These are phyloP conservation scores for Barnettozyma californica DNA, from an alignment of 805 yeast genomes.

Conservation along the genomic window DNA sequence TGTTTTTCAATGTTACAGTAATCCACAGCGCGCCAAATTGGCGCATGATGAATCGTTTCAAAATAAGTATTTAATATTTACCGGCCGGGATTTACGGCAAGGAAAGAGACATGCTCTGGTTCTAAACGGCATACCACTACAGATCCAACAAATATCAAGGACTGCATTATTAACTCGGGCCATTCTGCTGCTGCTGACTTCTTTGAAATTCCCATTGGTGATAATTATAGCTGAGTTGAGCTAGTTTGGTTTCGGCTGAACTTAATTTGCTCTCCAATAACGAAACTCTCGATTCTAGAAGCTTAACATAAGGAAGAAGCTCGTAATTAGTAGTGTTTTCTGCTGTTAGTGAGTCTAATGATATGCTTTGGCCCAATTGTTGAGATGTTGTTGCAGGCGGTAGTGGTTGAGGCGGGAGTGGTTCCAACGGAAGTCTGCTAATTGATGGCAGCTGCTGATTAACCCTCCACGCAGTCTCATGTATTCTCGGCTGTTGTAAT, in stretches of 20 bases:
- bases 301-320: constrained; percentile 18
- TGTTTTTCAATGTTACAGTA: too few relatives aligned
- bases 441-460: constrained; percentile 10
- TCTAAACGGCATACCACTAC: neutral
- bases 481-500: constrained; percentile 1
- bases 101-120: too few relatives aligned
- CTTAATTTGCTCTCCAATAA: constrained; percentile 17
- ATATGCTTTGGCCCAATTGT: neutral
- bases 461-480: constrained; percentile 13
- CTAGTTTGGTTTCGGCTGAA: constrained; percentile 18
- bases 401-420: neutral
- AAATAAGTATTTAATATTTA: too few relatives aligned
- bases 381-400: neutral
- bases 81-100: too few relatives aligned
- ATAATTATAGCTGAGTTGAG: constrained; percentile 15
- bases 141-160: neutral
- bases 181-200: neutral
- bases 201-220: constrained; percentile 7
- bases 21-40: neutral
- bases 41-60: neutral
- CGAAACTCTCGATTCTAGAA: constrained; percentile 19
- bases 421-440: constrained; percentile 8
- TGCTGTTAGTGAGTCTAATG: constrained; percentile 2
- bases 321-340: constrained; percentile 8
- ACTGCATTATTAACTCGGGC: neutral